Base-by-base conservation (phyloP, 257 asterid species). In the Solanum appendiculatum region DNA sequence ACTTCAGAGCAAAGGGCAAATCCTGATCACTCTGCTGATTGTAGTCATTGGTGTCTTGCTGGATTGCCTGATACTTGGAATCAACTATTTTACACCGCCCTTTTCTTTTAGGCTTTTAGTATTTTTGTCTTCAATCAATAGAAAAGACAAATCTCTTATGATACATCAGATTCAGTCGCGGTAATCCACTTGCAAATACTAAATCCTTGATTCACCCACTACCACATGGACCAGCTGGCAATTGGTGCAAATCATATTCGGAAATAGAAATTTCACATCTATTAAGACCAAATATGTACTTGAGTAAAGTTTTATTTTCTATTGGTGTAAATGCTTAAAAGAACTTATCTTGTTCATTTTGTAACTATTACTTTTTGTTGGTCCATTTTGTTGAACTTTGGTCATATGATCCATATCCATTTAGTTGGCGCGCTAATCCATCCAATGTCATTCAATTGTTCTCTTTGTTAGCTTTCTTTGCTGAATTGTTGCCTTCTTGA, bases 1-100 rank as follows among this genome's bases (percentile, higher is more conserved):
- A 92, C 94, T 3, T 91, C 98, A 1, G 96, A 34, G 44, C 95
- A 94, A 78, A 92, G 93, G 83, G 97, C 98, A 12, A 94, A 94
- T 89, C 99, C 99, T 3, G 99, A 96, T 83, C 98, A 90, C 83
- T 93, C 95, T 13, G 94, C 98, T 25, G 99, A 97, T 77, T 97
- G 99, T 42, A 97, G 99, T 91, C 99, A 97, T 88, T 97, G 99
- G 99, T 97, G 99, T 82, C 94, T 97, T 86, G 98, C 99, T 34
- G 99, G 99, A 54, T 85, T 97, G 91, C 99, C 99, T 0, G 99
- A 95, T 82, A 97, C 99, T 44, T 95, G 99, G 99, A 97, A 97
- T 90, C 97, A 95, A 58, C 94, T 97, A 2, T 95, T 97, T 87
- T 94, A 93, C 87, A 89, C 95, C 23, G 97, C 95, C 40, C 88